phyloP scores from a whole-genome alignment of 2,329 filamentous ascomycete genomes.

The Talaromyces amestolkiae region DNA sequence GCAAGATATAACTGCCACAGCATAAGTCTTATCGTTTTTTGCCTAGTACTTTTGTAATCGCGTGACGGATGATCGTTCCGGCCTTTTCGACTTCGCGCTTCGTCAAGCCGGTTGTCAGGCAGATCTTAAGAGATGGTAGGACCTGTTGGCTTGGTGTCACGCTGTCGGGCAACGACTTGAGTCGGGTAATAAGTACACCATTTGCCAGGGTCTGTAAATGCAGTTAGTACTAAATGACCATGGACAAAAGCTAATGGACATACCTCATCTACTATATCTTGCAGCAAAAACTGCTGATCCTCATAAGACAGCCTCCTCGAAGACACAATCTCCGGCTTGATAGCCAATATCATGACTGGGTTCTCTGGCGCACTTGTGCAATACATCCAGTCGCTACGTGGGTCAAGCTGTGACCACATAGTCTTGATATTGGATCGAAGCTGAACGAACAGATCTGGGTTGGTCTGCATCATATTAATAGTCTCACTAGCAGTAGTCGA shows the following conservation, averaged over 20 bases:
- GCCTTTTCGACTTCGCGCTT: slow-evolving; percentile 97
- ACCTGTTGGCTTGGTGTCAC: slow-evolving; percentile 65
- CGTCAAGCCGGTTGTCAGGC: slow-evolving; percentile 79
- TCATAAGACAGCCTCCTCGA: slow-evolving; percentile 64
- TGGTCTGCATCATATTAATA: slow-evolving; percentile 78
- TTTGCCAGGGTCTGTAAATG: slow-evolving; percentile 70
- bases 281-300: slow-evolving; percentile 80
- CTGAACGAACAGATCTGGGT: slow-evolving; percentile 74
- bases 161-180: slow-evolving; percentile 73
- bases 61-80: slow-evolving; percentile 80
- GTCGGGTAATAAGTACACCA: slow-evolving; percentile 80
- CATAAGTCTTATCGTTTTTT: slow-evolving; percentile 39
- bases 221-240: slow-evolving; percentile 13
- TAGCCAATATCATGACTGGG: slow-evolving; percentile 75
- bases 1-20: not conserved
- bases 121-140: slow-evolving; percentile 84
- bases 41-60: slow-evolving; percentile 86
- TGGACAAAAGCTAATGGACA: slow-evolving; percentile 28
- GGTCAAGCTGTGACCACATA: slow-evolving; percentile 84
- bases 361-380: slow-evolving; percentile 82
- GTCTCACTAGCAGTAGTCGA: slow-evolving; percentile 96
- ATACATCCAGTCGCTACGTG: slow-evolving; percentile 86
- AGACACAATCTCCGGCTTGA: slow-evolving; percentile 79
- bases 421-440: slow-evolving; percentile 82
- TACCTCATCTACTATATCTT: slow-evolving; percentile 97